Evolutionary conservation across 768 basidiomycete genomes (phyloP).

Genomic region (Trametes meyenii): DNA sequence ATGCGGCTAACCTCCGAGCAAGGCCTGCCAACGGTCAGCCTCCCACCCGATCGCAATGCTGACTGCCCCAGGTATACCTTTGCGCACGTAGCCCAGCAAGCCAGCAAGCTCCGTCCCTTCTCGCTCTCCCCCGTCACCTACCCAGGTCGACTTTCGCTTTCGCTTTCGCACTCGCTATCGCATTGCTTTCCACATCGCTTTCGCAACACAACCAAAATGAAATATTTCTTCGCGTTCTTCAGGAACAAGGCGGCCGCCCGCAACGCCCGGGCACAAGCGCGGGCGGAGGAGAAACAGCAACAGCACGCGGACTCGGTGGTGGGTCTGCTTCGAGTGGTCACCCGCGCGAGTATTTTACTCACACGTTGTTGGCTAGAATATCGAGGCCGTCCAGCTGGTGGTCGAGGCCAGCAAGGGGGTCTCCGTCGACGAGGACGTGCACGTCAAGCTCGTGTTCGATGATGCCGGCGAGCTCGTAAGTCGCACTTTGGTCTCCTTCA

Average conservation of each 20-base stretch:
- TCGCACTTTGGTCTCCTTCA: background rate
- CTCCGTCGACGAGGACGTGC: constrained; percentile 9
- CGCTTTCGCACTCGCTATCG: background rate
- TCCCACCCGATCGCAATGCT: too few species aligned
- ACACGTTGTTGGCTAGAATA: background rate
- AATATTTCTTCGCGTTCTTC: constrained; percentile 2
- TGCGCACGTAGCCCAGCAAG: background rate
- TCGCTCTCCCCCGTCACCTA: background rate
- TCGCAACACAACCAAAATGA: background rate
- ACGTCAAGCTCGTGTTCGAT: constrained; percentile 12
- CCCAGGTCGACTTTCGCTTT: background rate
- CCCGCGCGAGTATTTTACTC: background rate
- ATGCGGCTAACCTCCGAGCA: too few species aligned
- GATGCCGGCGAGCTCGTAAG: constrained; percentile 12
- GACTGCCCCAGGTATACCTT: background rate
- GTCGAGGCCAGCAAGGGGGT: constrained; percentile 5
- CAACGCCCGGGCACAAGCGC: background rate
- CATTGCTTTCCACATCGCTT: background rate
- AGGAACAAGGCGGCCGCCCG: constrained; percentile 1
- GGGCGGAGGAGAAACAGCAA: background rate
- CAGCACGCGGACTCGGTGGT: background rate
- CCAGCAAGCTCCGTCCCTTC: background rate
- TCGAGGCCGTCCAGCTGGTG: constrained; percentile 12
- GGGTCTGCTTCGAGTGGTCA: background rate
- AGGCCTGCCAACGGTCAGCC: too few species aligned